Evolutionary conservation across 257 asterid species (phyloP).

Genomic region (Vinca minor): DNA sequence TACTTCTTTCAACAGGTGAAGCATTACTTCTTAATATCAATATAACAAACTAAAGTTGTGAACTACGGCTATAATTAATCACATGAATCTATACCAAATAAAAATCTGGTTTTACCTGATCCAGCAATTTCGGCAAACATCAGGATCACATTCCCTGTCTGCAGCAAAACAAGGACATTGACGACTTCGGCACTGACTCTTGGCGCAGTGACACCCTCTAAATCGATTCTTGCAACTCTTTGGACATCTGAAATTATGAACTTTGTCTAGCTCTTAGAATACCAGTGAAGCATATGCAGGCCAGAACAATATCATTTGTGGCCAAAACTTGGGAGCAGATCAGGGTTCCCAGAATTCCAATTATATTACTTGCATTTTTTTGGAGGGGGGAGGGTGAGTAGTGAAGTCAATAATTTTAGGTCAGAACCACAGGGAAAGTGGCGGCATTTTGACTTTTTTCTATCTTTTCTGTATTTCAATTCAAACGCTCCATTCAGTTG

Average conservation of each 20-base stretch:
- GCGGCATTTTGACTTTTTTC: neutral
- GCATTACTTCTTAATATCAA: neutral
- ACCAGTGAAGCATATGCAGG: neutral
- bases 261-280: constrained; percentile 1
- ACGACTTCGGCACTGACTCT: constrained; percentile 98
- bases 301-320: neutral
- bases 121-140: constrained; percentile 98
- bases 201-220: constrained; percentile 97
- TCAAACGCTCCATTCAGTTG: neutral
- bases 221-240: constrained; percentile 91
- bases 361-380: no score
- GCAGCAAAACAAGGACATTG: constrained; percentile 99
- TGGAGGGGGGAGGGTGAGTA: neutral
- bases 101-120: constrained; percentile 45
- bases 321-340: neutral
- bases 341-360: neutral
- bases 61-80: neutral
- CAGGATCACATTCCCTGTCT: constrained; percentile 91
- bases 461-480: neutral
- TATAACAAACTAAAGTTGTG: neutral
- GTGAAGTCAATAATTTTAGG: neutral
- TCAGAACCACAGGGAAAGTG: neutral
- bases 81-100: neutral
- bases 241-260: constrained; percentile 56
- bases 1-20: neutral